phyloP scores from a whole-genome alignment of 345 rosid genomes.

The Eucalyptus regnans region DNA sequence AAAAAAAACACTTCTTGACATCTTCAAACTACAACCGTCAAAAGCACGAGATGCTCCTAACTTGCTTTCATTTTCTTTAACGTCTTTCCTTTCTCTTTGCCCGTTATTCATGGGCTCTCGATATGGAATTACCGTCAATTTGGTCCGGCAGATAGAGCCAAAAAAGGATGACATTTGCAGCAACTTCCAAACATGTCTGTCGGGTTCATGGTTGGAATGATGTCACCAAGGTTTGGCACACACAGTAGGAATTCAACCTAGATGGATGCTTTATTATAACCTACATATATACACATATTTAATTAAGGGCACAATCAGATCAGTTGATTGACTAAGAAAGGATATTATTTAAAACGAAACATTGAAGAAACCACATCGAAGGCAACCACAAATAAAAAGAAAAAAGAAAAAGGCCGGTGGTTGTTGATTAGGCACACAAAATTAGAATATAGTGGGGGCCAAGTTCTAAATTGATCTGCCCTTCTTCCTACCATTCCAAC shows the following conservation, averaged over 20 bases:
- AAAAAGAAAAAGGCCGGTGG: background rate
- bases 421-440: background rate
- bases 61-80: background rate
- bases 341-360: background rate
- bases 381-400: background rate
- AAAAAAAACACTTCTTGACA: background rate
- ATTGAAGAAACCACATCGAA: background rate
- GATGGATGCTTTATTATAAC: background rate
- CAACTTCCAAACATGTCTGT: background rate
- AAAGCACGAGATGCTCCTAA: background rate
- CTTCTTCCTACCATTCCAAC: background rate
- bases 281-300: background rate
- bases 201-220: background rate
- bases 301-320: background rate
- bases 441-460: background rate
- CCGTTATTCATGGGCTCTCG: background rate
- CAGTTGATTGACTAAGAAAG: background rate
- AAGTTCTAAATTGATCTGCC: background rate
- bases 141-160: background rate
- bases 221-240: background rate
- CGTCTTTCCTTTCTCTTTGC: background rate
- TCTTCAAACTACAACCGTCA: background rate
- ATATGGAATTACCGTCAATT: background rate
- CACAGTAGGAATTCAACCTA: background rate
- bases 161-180: background rate